phyloP scores from a whole-genome alignment of 257 asterid genomes.

The Nicotiana paniculata region DNA sequence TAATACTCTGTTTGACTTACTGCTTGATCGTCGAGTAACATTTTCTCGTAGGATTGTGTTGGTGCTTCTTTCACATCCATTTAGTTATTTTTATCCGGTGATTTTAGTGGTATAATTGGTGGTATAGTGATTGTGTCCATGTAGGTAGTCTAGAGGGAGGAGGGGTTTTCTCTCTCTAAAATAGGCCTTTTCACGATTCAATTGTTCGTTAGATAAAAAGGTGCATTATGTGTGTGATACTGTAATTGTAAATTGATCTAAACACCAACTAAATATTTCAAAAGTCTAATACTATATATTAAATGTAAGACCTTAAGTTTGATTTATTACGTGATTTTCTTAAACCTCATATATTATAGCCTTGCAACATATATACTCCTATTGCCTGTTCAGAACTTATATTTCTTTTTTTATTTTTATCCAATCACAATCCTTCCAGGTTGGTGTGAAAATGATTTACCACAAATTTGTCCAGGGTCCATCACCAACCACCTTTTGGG shows the following conservation, averaged over 20 bases:
- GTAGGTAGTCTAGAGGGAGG: too few relatives aligned
- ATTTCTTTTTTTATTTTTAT: neutral
- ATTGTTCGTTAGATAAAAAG: too few relatives aligned
- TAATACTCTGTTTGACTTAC: too few relatives aligned
- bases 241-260: neutral
- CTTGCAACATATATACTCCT: neutral
- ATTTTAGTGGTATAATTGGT: too few relatives aligned
- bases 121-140: too few relatives aligned
- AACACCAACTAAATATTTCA: neutral
- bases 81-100: too few relatives aligned
- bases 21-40: too few relatives aligned
- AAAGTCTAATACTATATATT: neutral
- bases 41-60: too few relatives aligned
- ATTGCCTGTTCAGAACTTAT: neutral
- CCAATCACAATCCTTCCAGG: neutral
- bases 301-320: neutral
- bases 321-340: neutral
- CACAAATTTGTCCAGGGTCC: neutral
- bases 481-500: neutral
- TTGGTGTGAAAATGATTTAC: neutral
- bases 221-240: too few relatives aligned
- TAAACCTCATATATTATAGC: neutral
- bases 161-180: too few relatives aligned
- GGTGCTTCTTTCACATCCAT: too few relatives aligned
- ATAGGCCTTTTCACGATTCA: too few relatives aligned